Evolutionary conservation across 225 moss, liverwort and hornwort species (phyloP).

Genomic region (Lunularia cruciata): DNA sequence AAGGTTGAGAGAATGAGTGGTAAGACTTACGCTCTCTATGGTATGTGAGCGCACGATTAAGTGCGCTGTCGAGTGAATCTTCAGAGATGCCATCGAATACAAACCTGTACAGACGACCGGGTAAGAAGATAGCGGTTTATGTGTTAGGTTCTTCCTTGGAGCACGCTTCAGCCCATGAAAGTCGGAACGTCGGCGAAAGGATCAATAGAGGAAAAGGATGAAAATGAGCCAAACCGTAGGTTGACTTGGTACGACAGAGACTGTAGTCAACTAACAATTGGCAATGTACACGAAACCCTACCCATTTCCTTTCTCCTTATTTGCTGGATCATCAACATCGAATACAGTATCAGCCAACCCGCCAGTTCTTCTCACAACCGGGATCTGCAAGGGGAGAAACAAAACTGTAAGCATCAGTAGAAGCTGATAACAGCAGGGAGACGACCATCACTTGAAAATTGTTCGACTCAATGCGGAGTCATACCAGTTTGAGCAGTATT

Average conservation of each 20-base stretch:
- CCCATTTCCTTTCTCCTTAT: constrained; percentile 38
- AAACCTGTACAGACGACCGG: constrained; percentile 31
- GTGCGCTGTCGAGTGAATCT: constrained; percentile 35
- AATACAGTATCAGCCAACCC: constrained; percentile 54
- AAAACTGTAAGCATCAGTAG: not conserved
- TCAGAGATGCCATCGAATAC: constrained; percentile 46
- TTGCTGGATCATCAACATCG: constrained; percentile 41
- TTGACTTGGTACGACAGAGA: too few species aligned
- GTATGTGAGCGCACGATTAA: constrained; percentile 42
- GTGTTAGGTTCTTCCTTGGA: not conserved
- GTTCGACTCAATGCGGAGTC: too few species aligned
- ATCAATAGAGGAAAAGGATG: too few species aligned
- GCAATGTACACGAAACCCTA: constrained; percentile 7
- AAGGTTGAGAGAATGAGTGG: not conserved
- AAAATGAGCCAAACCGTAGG: too few species aligned
- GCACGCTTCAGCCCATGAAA: not conserved
- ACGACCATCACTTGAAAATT: too few species aligned
- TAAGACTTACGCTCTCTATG: constrained; percentile 38
- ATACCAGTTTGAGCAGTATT: too few species aligned
- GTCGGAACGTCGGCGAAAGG: not conserved
- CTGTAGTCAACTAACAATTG: not conserved
- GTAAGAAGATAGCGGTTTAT: not conserved
- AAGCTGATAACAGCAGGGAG: too few species aligned
- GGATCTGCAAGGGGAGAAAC: constrained; percentile 35
- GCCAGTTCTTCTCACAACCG: constrained; percentile 50